A percentile compares a stretch with the other conserved stretches of the same genome.
phyloP scores from a whole-genome alignment of 331 rosid species.

The Quercus phellos region DNA sequence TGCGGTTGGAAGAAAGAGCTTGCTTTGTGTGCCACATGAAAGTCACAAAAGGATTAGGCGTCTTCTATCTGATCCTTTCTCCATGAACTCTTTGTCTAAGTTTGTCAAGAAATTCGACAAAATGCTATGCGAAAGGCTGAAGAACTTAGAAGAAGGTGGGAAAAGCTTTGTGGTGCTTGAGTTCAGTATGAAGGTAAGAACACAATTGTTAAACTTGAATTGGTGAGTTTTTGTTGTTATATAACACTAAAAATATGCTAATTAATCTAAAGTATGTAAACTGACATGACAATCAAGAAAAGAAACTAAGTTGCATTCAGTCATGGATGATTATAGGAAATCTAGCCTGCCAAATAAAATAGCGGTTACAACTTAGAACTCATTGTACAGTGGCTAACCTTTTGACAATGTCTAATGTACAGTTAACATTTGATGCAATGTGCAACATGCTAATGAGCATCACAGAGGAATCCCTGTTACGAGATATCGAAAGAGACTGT shows the following conservation, averaged over 20 bases:
- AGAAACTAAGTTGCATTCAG: not conserved
- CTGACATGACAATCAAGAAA: too few relatives aligned
- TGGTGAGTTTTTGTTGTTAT: too few relatives aligned
- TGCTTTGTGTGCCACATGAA: slow-evolving; percentile 50
- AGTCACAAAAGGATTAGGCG: slow-evolving; percentile 63
- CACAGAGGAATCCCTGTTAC: slow-evolving; percentile 43
- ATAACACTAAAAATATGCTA: too few relatives aligned
- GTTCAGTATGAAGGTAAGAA: slow-evolving; percentile 51
- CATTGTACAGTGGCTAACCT: not conserved
- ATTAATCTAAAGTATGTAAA: too few relatives aligned
- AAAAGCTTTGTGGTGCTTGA: slow-evolving; percentile 53
- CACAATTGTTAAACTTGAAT: too few relatives aligned
- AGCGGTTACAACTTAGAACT: not conserved
- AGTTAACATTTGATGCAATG: slow-evolving; percentile 68
- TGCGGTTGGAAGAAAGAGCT: slow-evolving; percentile 55
- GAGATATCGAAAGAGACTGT: slow-evolving; percentile 52
- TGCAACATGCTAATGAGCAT: slow-evolving; percentile 67
- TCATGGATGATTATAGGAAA: not conserved
- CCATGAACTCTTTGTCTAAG: slow-evolving; percentile 49
- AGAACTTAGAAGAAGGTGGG: slow-evolving; percentile 37
- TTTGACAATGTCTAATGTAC: slow-evolving; percentile 15
- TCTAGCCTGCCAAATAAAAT: not conserved
- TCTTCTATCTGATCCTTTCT: slow-evolving; percentile 63
- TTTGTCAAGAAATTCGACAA: slow-evolving; percentile 51
- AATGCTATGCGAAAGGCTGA: slow-evolving; percentile 48